A percentile compares a stretch with the other conserved stretches of the same genome.
These are phyloP conservation scores for Rhynchosporium secalis DNA, from an alignment of 2,329 filamentous ascomycete genomes.

Conservation along the genomic window DNA sequence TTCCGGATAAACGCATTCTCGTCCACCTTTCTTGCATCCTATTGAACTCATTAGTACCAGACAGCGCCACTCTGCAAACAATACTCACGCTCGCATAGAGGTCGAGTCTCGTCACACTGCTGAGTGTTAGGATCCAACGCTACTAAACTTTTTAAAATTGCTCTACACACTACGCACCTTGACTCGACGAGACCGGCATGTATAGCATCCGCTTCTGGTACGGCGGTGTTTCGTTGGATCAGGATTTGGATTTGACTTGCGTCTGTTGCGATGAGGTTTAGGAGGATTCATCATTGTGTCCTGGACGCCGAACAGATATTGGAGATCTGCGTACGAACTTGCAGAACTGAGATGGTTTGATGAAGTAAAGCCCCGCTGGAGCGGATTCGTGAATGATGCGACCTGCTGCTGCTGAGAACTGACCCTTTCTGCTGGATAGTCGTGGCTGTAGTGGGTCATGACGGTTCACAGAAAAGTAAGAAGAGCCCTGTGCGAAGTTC, in stretches of 20 bases:
- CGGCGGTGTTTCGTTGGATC: constrained; percentile 81
- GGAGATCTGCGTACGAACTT: constrained; percentile 35
- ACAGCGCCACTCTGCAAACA: background rate
- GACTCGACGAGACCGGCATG: constrained; percentile 84
- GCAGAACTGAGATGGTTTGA: constrained; percentile 33
- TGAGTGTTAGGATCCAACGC: background rate
- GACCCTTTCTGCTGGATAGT: constrained; percentile 19
- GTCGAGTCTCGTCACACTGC: constrained; percentile 87
- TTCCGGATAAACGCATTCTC: constrained; percentile 89
- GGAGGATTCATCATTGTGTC: constrained; percentile 35
- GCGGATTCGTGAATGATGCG: constrained; percentile 14
- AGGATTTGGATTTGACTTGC: constrained; percentile 33
- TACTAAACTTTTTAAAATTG: background rate
- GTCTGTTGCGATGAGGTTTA: constrained; percentile 35
- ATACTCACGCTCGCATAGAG: constrained; percentile 74
- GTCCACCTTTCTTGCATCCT: constrained; percentile 89
- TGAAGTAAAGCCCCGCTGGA: constrained; percentile 15
- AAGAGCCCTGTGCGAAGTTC: background rate
- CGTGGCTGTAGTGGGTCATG: constrained; percentile 25
- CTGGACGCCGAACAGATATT: constrained; percentile 38
- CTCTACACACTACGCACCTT: constrained; percentile 54
- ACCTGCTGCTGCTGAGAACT: constrained; percentile 13
- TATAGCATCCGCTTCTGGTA: constrained; percentile 91
- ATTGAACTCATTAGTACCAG: constrained; percentile 25
- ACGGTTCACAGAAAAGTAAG: constrained; percentile 10